A percentile compares a stretch with the other conserved stretches of the same genome.
These are phyloP conservation scores for Vararia minispora DNA, from an alignment of 768 basidiomycete genomes.

Conservation along the genomic window DNA sequence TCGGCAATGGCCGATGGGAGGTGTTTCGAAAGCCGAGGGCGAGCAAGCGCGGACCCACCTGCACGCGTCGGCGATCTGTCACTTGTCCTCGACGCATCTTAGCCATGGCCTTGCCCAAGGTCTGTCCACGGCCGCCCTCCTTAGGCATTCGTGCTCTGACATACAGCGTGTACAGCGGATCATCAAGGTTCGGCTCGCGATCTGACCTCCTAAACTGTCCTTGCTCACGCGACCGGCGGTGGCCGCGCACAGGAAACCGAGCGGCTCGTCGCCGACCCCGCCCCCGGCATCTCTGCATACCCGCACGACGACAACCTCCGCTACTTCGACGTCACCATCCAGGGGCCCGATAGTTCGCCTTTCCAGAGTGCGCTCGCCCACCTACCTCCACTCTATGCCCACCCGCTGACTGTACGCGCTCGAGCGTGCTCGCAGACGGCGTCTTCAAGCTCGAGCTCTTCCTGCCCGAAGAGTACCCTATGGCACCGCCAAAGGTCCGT, in stretches of 20 bases:
- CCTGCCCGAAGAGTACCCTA: slow-evolving; percentile 97
- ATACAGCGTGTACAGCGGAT: slow-evolving; percentile 36
- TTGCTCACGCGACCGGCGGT: slow-evolving; percentile 10
- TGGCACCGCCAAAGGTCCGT: slow-evolving; percentile 97
- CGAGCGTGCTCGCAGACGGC: slow-evolving; percentile 48
- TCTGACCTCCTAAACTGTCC: neutral
- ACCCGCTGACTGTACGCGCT: slow-evolving; percentile 1
- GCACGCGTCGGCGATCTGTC: too few species aligned
- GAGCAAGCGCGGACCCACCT: too few species aligned
- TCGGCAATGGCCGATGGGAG: too few species aligned
- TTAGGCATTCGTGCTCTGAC: slow-evolving; percentile 2
- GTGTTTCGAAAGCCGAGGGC: too few species aligned
- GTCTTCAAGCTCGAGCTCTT: slow-evolving; percentile 95
- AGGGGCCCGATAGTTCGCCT: slow-evolving; percentile 90
- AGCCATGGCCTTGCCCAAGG: neutral
- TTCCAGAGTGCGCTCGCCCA: slow-evolving; percentile 47
- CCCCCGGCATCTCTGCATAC: slow-evolving; percentile 89
- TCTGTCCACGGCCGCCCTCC: neutral
- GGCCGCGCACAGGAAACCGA: slow-evolving; percentile 77
- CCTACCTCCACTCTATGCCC: neutral
- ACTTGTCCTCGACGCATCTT: too few species aligned
- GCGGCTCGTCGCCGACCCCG: slow-evolving; percentile 90
- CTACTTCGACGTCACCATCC: slow-evolving; percentile 97
- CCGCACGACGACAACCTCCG: slow-evolving; percentile 97
- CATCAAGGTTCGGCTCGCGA: slow-evolving; percentile 45